Evolutionary conservation across 1,284 basidiomycete species (phyloP).

Genomic region (Cryptococcus sp.): DNA sequence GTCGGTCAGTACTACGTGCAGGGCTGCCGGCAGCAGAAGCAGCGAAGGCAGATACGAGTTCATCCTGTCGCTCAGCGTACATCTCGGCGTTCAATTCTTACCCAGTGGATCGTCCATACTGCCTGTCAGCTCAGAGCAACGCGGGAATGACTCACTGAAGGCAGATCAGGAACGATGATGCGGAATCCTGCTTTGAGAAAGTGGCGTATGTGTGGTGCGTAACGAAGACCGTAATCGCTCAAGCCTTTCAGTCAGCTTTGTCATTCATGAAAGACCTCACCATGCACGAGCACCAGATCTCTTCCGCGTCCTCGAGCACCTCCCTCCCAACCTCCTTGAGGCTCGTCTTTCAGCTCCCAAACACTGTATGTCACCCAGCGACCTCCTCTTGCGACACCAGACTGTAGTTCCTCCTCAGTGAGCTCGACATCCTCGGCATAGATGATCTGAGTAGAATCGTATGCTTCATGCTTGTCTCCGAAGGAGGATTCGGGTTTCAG

Average conservation of each 20-base stretch:
- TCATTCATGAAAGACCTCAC: slow-evolving; percentile 27
- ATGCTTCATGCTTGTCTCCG: slow-evolving; percentile 33
- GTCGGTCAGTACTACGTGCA: slow-evolving; percentile 56
- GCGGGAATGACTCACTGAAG: slow-evolving; percentile 50
- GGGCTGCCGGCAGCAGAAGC: slow-evolving; percentile 52
- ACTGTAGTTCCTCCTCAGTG: slow-evolving; percentile 38
- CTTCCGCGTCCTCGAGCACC: slow-evolving; percentile 41
- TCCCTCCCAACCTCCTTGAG: slow-evolving; percentile 44
- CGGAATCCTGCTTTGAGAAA: slow-evolving; percentile 57
- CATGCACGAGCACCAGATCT: slow-evolving; percentile 52
- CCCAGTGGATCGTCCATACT: slow-evolving; percentile 55
- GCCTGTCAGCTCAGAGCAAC: slow-evolving; percentile 4
- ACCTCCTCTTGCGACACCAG: slow-evolving; percentile 36
- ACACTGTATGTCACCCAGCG: slow-evolving; percentile 53
- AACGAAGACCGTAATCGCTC: slow-evolving; percentile 53
- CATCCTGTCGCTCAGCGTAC: slow-evolving; percentile 36
- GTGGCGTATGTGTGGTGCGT: slow-evolving; percentile 53
- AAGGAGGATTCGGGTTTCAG: slow-evolving; percentile 37
- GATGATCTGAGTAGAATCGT: slow-evolving; percentile 44
- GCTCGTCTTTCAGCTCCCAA: slow-evolving; percentile 47
- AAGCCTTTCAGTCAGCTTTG: slow-evolving; percentile 37
- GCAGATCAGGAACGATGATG: slow-evolving; percentile 57
- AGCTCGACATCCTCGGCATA: slow-evolving; percentile 49
- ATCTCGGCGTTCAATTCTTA: slow-evolving; percentile 7
- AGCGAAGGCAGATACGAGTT: slow-evolving; percentile 55